Evolutionary conservation across 345 rosid species (phyloP), one percentile per base, ranked within the genome.

Genomic region (Aquilaria sinensis): DNA sequence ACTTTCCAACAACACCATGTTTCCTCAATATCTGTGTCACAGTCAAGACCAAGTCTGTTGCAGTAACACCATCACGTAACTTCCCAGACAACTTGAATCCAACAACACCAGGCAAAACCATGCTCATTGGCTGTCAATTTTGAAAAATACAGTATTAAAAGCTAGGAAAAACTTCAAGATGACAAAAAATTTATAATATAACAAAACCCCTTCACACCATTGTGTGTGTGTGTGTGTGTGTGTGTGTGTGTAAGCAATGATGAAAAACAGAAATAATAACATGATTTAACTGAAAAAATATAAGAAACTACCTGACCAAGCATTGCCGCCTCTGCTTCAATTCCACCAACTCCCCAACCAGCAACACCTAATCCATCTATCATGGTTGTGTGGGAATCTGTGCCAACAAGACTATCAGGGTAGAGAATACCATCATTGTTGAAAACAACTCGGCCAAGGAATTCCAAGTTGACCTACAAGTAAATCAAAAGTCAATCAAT

Each of bases 281-380:
- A 15, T 3, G 31, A 14, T n/a, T 5, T 37, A 5, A 51, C 54
- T 11, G 31, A 63, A 52, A 51, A 16, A 57, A 65, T 0, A 43
- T 30, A 58, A 61, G 31, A 34, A 34, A 58, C 56, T 77, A 86
- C 96, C 89, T 92, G 96, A 37, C 95, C 96, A 62, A 92, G 88
- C 95, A 89, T 92, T 57, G 88, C 72, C 13, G 98, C 96, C 71
- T 86, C 95, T 57, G 92, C 92, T 76, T 89, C 96, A 66, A 92
- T 89, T 63, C 95, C 98, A 65, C 96, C 98, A 74, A 82, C 96
- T 67, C 92, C 98, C 98, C 96, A 91, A 50, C 96, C 94, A 69
- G 94, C 88, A 67, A 91, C 89, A 66, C 97, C 97, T 69, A 89
- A 34, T 29, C 94, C 98, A 77, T 89, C 92, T 71, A 89, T 86